phyloP scores from a whole-genome alignment of 2,329 filamentous ascomycete genomes.

The Stagonosporopsis vannaccii region DNA sequence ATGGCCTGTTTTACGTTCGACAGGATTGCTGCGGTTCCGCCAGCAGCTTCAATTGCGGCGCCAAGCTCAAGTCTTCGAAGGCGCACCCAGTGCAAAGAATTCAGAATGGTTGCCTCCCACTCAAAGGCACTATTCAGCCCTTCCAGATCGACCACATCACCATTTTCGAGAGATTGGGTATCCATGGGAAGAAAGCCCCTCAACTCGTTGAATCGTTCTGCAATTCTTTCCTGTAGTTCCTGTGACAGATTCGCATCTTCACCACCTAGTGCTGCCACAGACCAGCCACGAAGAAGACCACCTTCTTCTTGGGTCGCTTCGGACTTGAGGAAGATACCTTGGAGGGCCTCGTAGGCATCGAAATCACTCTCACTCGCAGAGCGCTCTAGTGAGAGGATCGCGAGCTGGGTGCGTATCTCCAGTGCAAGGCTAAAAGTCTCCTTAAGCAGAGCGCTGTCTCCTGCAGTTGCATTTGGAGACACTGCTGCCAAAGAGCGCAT shows the following conservation, averaged over 20 bases:
- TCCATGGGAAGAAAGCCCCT: slow-evolving; percentile 42
- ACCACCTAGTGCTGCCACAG: slow-evolving; percentile 47
- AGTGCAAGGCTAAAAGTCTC: slow-evolving; percentile 59
- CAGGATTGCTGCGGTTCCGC: slow-evolving; percentile 53
- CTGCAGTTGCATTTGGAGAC: slow-evolving; percentile 25
- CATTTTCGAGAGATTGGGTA: slow-evolving; percentile 39
- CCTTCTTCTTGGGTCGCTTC: slow-evolving; percentile 22
- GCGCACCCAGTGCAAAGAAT: slow-evolving; percentile 57
- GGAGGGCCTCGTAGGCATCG: slow-evolving; percentile 51
- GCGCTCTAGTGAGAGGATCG: slow-evolving; percentile 54
- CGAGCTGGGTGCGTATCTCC: slow-evolving; percentile 63
- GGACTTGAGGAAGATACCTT: slow-evolving; percentile 51
- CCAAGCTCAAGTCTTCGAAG: slow-evolving; percentile 56
- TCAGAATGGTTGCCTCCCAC: slow-evolving; percentile 58
- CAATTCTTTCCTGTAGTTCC: slow-evolving; percentile 45
- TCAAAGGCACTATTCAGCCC: slow-evolving; percentile 55
- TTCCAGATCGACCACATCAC: slow-evolving; percentile 51
- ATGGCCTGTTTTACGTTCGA: slow-evolving; percentile 37
- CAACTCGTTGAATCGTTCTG: slow-evolving; percentile 51
- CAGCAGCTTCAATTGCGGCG: slow-evolving; percentile 50
- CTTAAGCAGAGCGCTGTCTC: slow-evolving; percentile 51
- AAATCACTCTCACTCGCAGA: slow-evolving; percentile 43
- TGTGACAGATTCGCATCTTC: slow-evolving; percentile 47
- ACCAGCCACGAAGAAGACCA: slow-evolving; percentile 45
- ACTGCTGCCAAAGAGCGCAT: slow-evolving; percentile 31